These are phyloP conservation scores for Bruguiera hainesii DNA, from an alignment of 441 rosid species.

Conservation along the genomic window DNA sequence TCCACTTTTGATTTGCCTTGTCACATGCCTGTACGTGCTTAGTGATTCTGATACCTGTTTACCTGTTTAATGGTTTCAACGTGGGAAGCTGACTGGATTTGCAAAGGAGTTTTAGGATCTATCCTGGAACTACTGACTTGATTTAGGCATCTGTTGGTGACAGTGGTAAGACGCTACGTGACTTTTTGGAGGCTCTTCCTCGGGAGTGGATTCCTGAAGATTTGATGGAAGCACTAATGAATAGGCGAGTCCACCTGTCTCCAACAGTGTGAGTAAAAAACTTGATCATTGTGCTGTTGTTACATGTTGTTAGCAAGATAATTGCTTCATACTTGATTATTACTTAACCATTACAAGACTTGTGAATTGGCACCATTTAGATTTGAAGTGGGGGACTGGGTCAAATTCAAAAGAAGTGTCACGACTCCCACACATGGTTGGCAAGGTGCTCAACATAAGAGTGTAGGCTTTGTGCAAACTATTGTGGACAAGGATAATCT, in stretches of 20 bases:
- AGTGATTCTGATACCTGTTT: constrained; percentile 5
- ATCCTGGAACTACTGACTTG: constrained; percentile 14
- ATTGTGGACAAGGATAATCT: constrained; percentile 76
- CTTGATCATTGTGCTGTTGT: constrained; percentile 18
- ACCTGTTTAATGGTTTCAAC: constrained; percentile 9
- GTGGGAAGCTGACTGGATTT: background rate
- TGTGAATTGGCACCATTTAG: constrained; percentile 32
- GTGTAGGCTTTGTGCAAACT: constrained; percentile 98
- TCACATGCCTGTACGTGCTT: constrained; percentile 7
- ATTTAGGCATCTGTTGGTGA: constrained; percentile 23
- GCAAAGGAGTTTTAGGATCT: background rate
- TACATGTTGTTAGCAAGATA: constrained; percentile 10
- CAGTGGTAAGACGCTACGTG: constrained; percentile 96
- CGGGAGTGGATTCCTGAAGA: constrained; percentile 99
- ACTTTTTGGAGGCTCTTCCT: constrained; percentile 92
- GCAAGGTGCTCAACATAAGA: constrained; percentile 93
- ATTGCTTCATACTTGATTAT: constrained; percentile 1
- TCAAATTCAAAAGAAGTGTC: constrained; percentile 85
- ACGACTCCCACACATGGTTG: constrained; percentile 77
- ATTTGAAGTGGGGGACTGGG: constrained; percentile 97
- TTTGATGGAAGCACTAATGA: constrained; percentile 81
- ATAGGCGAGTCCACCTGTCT: constrained; percentile 83
- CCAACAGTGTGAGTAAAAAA: constrained; percentile 72
- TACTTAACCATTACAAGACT: constrained; percentile 4
- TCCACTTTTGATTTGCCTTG: constrained; percentile 6